A percentile compares a stretch with the other conserved stretches of the same genome.
Evolutionary conservation across 2,329 filamentous ascomycete species (phyloP).

Genomic region (Fusarium albidum): DNA sequence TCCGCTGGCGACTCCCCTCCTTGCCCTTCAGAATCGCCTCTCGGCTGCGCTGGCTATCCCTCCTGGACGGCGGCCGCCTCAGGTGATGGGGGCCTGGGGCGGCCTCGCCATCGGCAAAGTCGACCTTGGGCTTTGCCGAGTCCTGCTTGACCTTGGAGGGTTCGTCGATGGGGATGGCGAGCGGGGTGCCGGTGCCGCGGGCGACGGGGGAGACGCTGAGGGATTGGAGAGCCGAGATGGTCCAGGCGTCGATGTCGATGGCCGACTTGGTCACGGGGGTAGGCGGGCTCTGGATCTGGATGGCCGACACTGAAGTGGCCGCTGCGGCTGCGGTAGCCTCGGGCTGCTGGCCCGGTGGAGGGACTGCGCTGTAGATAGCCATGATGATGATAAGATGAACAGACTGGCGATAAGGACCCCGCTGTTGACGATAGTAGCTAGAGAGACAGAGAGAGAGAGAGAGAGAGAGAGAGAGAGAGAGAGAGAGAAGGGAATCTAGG

Average conservation of each 20-base stretch:
- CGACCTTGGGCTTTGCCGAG: constrained; percentile 29
- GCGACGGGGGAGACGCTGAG: constrained; percentile 63
- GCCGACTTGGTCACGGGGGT: constrained; percentile 37
- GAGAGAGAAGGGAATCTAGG: not conserved
- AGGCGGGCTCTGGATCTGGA: constrained; percentile 31
- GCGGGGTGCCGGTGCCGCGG: constrained; percentile 68
- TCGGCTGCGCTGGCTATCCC: constrained; percentile 67
- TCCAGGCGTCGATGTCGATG: constrained; percentile 74
- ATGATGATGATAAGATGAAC: constrained; percentile 43
- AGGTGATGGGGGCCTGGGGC: constrained; percentile 47
- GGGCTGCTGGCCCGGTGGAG: constrained; percentile 52
- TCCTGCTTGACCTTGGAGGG: constrained; percentile 28
- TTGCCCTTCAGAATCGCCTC: constrained; percentile 87
- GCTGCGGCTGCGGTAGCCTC: constrained; percentile 24
- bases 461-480: not conserved
- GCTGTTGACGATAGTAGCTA: not conserved
- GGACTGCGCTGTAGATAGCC: constrained; percentile 63
- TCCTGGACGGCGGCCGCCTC: constrained; percentile 55
- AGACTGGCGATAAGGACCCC: constrained; percentile 1
- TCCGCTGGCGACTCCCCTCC: constrained; percentile 84
- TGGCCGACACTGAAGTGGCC: constrained; percentile 29
- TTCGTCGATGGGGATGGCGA: constrained; percentile 81
- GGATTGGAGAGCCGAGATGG: constrained; percentile 63
- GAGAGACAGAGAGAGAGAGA: not conserved
- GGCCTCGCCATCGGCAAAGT: constrained; percentile 24